Evolutionary conservation across 1,284 basidiomycete genomes (phyloP), one percentile per base, ranked within the genome.

Genomic region (Sporisorium graminicola): DNA sequence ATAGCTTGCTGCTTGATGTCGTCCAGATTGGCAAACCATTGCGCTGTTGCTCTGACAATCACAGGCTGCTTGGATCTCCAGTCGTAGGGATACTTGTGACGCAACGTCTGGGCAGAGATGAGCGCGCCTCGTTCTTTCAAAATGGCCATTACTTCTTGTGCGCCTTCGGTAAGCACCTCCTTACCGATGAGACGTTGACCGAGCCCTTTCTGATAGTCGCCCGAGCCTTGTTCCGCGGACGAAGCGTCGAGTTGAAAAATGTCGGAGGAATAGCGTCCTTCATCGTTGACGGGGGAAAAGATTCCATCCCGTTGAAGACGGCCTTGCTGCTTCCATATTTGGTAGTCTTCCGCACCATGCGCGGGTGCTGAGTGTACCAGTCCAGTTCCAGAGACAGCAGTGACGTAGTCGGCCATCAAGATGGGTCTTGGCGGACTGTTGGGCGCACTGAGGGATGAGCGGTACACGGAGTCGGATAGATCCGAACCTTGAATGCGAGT

Each of bases 21-120:
- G 54, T 93, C 92, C 24, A 99, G 87, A 83, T 97, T 93, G 0
- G 95, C 94, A 82, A 99, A 99, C 96, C 96, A 99, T 80, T 99
- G 96, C 0, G 94, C 94, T 2, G 96, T 98, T 0, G 95, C 93
- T n/a, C 94, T 94, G 56, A 94, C 90, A 71, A 99, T 94, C 78
- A 98, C 91, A 0, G 96, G 96, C 82, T 93, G 88, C 79, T 95
- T 91, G 1, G 96, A 96, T 85, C 94, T 93, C 96, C 96, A 99
- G 84, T 99, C 96, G 84, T 95, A 95, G 0, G 97, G 95, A 85
- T 98, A 99, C 54, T 91, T 90, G 87, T 99, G 97, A 75, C 90
- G 90, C 78, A 94, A 90, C 71, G 88, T 88, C n/a, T 76, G 68
- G 81, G 94, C 89, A 58, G 92, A 87, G 65, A 91, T 91, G 31